Conservation (phyloP, 2,329 filamentous ascomycete species). For the Microdochium paspali region DNA sequence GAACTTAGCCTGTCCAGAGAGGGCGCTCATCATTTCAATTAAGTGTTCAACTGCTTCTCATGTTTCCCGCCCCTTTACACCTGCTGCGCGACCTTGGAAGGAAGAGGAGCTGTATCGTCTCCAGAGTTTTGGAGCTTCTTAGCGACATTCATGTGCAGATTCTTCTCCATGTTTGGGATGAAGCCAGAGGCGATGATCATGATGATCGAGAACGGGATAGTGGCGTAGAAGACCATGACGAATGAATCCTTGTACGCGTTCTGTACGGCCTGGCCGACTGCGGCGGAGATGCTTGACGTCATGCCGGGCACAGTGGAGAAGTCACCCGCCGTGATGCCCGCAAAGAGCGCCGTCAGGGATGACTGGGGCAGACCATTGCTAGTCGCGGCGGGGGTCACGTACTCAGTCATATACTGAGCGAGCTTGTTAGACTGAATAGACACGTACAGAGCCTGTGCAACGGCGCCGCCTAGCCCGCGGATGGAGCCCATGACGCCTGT, state of each 20-base stretch:
- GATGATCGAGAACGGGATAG: slow-evolving; percentile 22
- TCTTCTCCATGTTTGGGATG: slow-evolving; percentile 30
- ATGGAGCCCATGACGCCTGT: slow-evolving; percentile 34
- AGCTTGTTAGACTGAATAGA: slow-evolving; percentile 26
- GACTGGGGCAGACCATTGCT: slow-evolving; percentile 22
- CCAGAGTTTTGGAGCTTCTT: slow-evolving; percentile 26
- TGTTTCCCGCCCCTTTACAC: not conserved
- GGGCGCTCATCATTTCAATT: too few relatives aligned
- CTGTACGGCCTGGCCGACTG: slow-evolving; percentile 12
- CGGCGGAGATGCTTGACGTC: slow-evolving; percentile 19
- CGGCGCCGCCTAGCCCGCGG: slow-evolving; percentile 28
- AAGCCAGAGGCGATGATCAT: slow-evolving; percentile 25
- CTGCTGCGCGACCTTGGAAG: too few relatives aligned
- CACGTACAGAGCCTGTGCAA: slow-evolving; percentile 25
- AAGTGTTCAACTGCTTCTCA: too few relatives aligned
- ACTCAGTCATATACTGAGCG: slow-evolving; percentile 18
- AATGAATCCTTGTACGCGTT: slow-evolving; percentile 32
- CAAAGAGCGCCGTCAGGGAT: slow-evolving; percentile 20
- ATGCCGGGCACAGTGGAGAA: slow-evolving; percentile 20
- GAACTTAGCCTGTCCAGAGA: too few relatives aligned
- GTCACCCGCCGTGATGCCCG: not conserved
- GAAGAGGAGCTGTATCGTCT: too few relatives aligned
- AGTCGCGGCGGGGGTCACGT: slow-evolving; percentile 23
- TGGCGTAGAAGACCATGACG: slow-evolving; percentile 29
- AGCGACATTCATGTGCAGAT: slow-evolving; percentile 30